These are phyloP conservation scores for Solanum chilense DNA, from an alignment of 257 asterid species.

Conservation along the genomic window DNA sequence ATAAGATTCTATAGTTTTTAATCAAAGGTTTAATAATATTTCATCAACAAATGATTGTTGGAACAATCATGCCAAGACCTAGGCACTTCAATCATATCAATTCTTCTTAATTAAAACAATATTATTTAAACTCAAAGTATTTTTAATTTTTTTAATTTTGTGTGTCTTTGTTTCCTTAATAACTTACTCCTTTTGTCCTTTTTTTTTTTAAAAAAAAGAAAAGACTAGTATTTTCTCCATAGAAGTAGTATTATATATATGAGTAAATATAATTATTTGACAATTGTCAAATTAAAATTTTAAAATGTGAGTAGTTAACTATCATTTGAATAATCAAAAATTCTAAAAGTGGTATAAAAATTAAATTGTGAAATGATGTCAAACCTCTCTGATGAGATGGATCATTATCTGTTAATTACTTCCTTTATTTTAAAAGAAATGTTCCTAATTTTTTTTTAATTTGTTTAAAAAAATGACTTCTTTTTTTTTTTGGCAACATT, in stretches of 20 bases:
- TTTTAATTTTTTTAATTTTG: background rate
- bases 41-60: slow-evolving; percentile 12
- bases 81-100: slow-evolving; percentile 10
- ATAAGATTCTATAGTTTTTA: background rate
- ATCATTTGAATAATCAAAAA: background rate
- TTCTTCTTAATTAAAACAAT: background rate
- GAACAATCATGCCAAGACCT: slow-evolving; percentile 5
- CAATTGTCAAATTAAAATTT: background rate
- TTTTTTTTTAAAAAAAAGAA: too few species aligned
- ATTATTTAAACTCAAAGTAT: background rate
- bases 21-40: background rate
- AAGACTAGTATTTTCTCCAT: background rate
- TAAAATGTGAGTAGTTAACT: background rate
- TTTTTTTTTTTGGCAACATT: too few species aligned
- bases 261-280: background rate
- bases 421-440: too few species aligned
- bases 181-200: background rate
- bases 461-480: too few species aligned
- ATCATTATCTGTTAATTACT: background rate
- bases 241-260: background rate
- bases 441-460: rapidly evolving
- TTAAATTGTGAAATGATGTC: background rate
- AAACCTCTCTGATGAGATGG: background rate
- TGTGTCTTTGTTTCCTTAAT: background rate
- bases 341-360: background rate